Evolutionary conservation across 164 flowering plant species (phyloP), one percentile per base, ranked within the genome.

Genomic region (Umbellularia californica): DNA sequence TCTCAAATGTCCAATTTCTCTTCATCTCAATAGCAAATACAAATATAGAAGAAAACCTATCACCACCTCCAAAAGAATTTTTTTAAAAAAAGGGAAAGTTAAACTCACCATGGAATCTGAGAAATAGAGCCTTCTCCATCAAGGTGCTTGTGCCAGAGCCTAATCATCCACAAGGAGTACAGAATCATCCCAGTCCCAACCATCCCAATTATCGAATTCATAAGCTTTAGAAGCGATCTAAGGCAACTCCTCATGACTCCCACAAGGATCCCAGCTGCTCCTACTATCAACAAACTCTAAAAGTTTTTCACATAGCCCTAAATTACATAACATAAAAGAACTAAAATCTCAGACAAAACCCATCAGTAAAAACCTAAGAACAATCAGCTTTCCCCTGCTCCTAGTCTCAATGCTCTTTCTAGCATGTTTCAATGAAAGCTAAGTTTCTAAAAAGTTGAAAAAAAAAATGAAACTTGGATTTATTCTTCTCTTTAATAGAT

Each of bases 101-200:
- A 52, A 58, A 28, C 77, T 76, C 62, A 88, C 89, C 90, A 87
- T 67, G 88, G 88, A 82, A 73, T 65, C 19, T 75, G 77, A 71
- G 74, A 66, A 25, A 71, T 7, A 10, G 68, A 60, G 11, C 47
- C 19, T 22, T 67, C 74, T 24, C 58, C 76, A 50, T 75, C 79
- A 28, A 73, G 76, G 27, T 85, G 65, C 47, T 70, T 69, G 30
- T 67, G 75, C 84, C 90, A 85, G 75, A 79, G 74, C 72, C 78
- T 78, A 74, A 83, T 14, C 84, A 87, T 76, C 85, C 86, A 85
- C 35, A 81, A 35, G n/a, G 82, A 71, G 68, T 85, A 85, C 22
- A 87, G 3, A 64, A 84, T 76, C 82, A 82, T 75, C 5, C 82
- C 84, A 41, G 81, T 76, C 50, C 87, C 85, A 52, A 73, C 77